Conservation (phyloP, 306 rosid genomes). For the Cucurbita pepo region DNA sequence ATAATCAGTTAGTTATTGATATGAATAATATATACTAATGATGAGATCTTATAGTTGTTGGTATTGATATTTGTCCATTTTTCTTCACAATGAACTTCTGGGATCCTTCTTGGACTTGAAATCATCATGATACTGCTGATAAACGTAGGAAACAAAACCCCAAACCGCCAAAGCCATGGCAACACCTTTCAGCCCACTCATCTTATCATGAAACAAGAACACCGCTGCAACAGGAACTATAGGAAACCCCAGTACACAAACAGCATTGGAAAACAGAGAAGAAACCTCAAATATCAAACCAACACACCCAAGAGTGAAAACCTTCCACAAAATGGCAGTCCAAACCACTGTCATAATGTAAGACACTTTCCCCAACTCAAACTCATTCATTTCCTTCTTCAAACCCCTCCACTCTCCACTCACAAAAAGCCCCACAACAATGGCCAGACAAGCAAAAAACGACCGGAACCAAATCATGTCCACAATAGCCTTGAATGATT, state of each 20-base stretch:
- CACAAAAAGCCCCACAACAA: conserved; percentile 22
- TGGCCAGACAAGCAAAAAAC: conserved; percentile 9
- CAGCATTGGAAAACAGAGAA: conserved; percentile 28
- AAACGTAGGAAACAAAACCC: conserved; percentile 31
- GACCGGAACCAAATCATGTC: conserved; percentile 17
- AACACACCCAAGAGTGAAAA: conserved; percentile 10
- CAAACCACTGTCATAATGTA: conserved; percentile 19
- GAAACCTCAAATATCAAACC: conserved; percentile 31
- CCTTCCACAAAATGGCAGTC: conserved; percentile 19
- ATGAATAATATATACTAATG: not conserved
- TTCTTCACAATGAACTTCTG: not conserved
- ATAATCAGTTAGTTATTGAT: no score
- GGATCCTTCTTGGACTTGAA: not conserved
- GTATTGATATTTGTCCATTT: not conserved
- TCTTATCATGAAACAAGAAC: conserved; percentile 21
- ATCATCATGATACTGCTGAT: conserved; percentile 26
- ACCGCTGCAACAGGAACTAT: conserved; percentile 27
- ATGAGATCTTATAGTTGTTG: no score
- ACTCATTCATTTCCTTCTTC: conserved; percentile 22
- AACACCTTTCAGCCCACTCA: conserved; percentile 26
- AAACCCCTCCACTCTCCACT: conserved; percentile 27
- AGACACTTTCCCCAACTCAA: conserved; percentile 20
- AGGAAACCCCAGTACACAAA: conserved; percentile 19
- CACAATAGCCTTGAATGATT: conserved; percentile 11
- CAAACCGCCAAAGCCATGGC: conserved; percentile 27